Conservation (phyloP, 2,329 filamentous ascomycete genomes). For the Sporothrix variecibatus region DNA sequence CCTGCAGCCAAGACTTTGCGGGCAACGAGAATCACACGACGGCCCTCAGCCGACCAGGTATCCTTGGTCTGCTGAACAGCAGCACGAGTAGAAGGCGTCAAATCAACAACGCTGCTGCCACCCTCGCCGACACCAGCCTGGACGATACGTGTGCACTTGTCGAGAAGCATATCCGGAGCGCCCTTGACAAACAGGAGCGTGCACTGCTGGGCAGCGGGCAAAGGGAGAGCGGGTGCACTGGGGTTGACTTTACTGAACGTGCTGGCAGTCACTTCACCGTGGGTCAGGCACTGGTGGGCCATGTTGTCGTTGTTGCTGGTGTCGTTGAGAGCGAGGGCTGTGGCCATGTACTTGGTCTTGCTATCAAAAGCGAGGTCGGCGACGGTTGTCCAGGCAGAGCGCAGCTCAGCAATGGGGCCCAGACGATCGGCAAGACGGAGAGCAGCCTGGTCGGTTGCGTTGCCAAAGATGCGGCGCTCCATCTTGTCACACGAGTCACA, state of each 20-base stretch:
- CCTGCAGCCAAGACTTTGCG: constrained; percentile 57
- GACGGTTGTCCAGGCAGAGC: constrained; percentile 63
- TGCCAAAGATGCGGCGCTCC: constrained; percentile 66
- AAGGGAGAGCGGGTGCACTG: background rate
- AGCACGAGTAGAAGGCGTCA: constrained; percentile 49
- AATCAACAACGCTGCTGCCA: constrained; percentile 49
- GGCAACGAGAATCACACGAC: constrained; percentile 66
- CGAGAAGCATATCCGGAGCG: constrained; percentile 71
- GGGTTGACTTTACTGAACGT: background rate
- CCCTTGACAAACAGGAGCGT: constrained; percentile 71
- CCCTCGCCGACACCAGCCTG: constrained; percentile 35
- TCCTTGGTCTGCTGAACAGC: constrained; percentile 64
- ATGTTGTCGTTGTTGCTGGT: background rate
- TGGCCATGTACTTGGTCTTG: constrained; percentile 81
- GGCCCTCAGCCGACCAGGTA: constrained; percentile 67
- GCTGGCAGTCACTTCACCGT: background rate
- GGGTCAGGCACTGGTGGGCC: background rate
- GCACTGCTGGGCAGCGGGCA: constrained; percentile 21
- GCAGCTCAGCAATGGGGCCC: constrained; percentile 59
- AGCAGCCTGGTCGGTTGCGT: constrained; percentile 75
- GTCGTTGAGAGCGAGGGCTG: constrained; percentile 53
- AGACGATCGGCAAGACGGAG: constrained; percentile 70
- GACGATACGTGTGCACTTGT: constrained; percentile 60
- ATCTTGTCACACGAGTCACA: constrained; percentile 52
- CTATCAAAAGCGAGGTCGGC: constrained; percentile 76